Conservation (phyloP, 2,329 filamentous ascomycete species). For the Pseudogymnoascus sp. region DNA sequence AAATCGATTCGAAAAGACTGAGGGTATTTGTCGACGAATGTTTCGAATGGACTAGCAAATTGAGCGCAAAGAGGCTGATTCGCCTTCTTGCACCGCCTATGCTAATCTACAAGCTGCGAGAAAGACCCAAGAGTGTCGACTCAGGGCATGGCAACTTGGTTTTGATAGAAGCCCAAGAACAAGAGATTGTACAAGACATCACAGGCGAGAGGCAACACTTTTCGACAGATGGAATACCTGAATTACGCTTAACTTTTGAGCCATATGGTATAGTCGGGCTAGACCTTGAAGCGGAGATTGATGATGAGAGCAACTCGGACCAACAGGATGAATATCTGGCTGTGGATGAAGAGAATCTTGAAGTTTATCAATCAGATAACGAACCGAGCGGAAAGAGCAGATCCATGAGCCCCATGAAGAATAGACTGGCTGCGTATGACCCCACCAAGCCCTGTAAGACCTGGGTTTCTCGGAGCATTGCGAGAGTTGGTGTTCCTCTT, state of each 20-base stretch:
- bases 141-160: slow-evolving; percentile 27
- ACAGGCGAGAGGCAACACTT: slow-evolving; percentile 60
- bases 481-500: slow-evolving; percentile 54
- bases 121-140: slow-evolving; percentile 32
- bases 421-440: slow-evolving; percentile 46
- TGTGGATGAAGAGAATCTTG: slow-evolving; percentile 45
- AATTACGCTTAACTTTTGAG: slow-evolving; percentile 69
- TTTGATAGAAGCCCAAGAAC: slow-evolving; percentile 37
- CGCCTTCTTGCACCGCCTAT: slow-evolving; percentile 70
- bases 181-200: slow-evolving; percentile 54
- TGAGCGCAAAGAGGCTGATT: slow-evolving; percentile 77
- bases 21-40: slow-evolving; percentile 67
- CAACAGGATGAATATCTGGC: slow-evolving; percentile 35
- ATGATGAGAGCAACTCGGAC: slow-evolving; percentile 37
- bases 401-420: slow-evolving; percentile 23
- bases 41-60: slow-evolving; percentile 76
- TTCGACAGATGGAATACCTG: slow-evolving; percentile 64
- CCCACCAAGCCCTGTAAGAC: slow-evolving; percentile 55
- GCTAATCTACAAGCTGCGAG: slow-evolving; percentile 51
- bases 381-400: background rate
- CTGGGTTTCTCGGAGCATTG: slow-evolving; percentile 60
- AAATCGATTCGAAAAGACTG: slow-evolving; percentile 57
- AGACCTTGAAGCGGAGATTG: slow-evolving; percentile 63
- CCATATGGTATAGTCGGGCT: slow-evolving; percentile 71
- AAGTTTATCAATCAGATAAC: background rate